phyloP scores from a whole-genome alignment of 2,329 filamentous ascomycete genomes.

The Chrysosporium keratinophilum region DNA sequence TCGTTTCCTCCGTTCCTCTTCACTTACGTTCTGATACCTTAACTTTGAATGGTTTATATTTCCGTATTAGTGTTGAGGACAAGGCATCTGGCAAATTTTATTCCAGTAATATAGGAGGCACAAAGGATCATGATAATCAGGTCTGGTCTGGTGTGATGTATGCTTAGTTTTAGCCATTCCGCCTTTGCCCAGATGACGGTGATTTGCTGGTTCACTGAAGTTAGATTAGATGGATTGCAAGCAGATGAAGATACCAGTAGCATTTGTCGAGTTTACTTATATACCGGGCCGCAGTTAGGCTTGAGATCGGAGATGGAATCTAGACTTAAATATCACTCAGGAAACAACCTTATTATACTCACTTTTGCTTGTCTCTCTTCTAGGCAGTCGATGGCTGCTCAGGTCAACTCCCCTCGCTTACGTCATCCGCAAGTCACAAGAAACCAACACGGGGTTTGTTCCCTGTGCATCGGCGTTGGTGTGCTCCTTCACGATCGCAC shows the following conservation, averaged over 20 bases:
- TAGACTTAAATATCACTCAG: not conserved
- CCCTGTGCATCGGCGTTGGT: not conserved
- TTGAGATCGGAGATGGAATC: not conserved
- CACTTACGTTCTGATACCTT: not conserved
- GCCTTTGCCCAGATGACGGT: not conserved
- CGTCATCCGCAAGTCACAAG: constrained; percentile 6
- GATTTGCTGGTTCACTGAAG: not conserved
- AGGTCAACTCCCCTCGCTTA: not conserved
- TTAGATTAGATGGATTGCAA: not conserved
- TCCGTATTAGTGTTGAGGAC: constrained; percentile 3
- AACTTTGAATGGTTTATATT: constrained; percentile 8
- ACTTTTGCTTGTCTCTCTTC: not conserved
- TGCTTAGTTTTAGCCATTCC: constrained; percentile 5
- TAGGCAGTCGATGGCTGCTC: too few relatives aligned
- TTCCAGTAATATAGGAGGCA: constrained; percentile 4
- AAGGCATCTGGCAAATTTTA: constrained; percentile 2
- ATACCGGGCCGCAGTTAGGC: not conserved
- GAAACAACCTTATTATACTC: not conserved
- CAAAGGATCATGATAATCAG: not conserved
- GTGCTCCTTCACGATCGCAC: too few relatives aligned
- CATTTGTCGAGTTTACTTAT: not conserved
- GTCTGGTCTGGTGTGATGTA: not conserved
- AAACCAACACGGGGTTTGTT: not conserved
- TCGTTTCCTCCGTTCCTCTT: not conserved
- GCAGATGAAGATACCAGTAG: not conserved